Conservation (phyloP, 768 basidiomycete genomes). For the Myochromella boudieri region DNA sequence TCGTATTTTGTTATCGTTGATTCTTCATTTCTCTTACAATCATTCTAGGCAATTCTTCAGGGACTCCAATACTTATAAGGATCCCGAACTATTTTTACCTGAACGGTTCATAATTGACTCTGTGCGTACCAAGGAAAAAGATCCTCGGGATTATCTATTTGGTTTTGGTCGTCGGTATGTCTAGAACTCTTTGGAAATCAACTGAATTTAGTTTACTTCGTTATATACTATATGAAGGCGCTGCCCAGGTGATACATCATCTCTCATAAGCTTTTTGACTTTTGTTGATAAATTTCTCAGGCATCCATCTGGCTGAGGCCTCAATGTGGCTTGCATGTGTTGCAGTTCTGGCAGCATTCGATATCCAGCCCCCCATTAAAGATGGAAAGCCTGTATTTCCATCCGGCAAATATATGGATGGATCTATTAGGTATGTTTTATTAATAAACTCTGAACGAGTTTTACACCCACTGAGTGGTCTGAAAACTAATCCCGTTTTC, state of each 20-base stretch:
- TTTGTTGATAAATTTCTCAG: slow-evolving; percentile 32
- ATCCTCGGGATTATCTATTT: slow-evolving; percentile 63
- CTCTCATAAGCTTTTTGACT: slow-evolving; percentile 3
- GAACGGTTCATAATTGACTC: slow-evolving; percentile 55
- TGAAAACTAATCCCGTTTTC: too few relatives aligned
- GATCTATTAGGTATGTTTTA: slow-evolving; percentile 59
- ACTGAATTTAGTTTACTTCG: slow-evolving; percentile 4
- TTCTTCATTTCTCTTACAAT: slow-evolving; percentile 14
- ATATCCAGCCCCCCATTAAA: slow-evolving; percentile 46
- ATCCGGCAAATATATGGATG: slow-evolving; percentile 55
- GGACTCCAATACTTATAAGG: slow-evolving; percentile 51
- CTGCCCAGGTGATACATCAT: slow-evolving; percentile 41
- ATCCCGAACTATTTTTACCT: slow-evolving; percentile 58
- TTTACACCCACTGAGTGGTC: neutral
- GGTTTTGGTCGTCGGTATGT: slow-evolving; percentile 68
- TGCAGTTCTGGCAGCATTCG: slow-evolving; percentile 51
- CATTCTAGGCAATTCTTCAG: slow-evolving; percentile 47
- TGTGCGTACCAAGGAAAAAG: slow-evolving; percentile 42
- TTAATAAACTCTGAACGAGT: neutral
- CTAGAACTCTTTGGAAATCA: slow-evolving; percentile 3
- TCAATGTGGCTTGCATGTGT: slow-evolving; percentile 53
- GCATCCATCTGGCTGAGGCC: slow-evolving; percentile 53
- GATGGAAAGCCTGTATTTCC: slow-evolving; percentile 48
- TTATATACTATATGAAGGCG: slow-evolving; percentile 28
- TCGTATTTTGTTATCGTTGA: slow-evolving; percentile 7